Base-by-base conservation (phyloP, 2,329 filamentous ascomycete genomes). In the Penicillium sp. region DNA sequence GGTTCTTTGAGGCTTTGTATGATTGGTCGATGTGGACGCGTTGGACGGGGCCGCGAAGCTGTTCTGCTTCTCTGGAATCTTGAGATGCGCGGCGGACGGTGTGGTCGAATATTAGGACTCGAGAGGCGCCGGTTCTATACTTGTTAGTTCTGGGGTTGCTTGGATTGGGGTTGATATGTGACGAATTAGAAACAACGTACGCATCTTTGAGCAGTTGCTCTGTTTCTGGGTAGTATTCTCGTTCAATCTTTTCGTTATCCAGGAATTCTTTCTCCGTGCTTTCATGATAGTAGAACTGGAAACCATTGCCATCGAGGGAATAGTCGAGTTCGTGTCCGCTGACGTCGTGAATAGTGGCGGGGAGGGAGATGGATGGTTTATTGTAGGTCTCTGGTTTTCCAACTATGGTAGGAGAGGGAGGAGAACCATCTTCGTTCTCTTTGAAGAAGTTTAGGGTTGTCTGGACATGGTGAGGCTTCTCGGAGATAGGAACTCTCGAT, bases 11-110 rank as follows among this genome's bases (percentile, higher is more conserved):
- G 0, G 75, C 75, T 27, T 67, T 59, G 54, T 74, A 73, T 41
- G 75, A 75, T 53, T 78, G 77, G 53, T 78, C 76, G 61, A 77
- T 77, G 56, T 78, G 76, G 2, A 78, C 75, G n/a, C 76, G 69
- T 50, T 74, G 72, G 1, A 78, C 75, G 2, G 76, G 76, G 5
- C 73, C 70, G 29, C 76, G 72, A 12, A 60, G 46, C 44, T 69
- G 65, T 7, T 56, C 53, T 1, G 65, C 67, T 9, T 64, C 62
- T 46, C 70, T 49, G 3, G 35, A 61, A 35, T 70, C 66, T 3
- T 8, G 15, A 12, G 57, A 52, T 28, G 65, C 60, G 1, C 71
- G 70, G 24, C 76, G 72, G 53, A 78, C 75, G 4, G 74, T 78
- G 52, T 78, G 75, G 59, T 78, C 75, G 60, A 78, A 78, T 46